phyloP scores from a whole-genome alignment of 495 filamentous ascomycete genomes.

The Tuber aestivum region DNA sequence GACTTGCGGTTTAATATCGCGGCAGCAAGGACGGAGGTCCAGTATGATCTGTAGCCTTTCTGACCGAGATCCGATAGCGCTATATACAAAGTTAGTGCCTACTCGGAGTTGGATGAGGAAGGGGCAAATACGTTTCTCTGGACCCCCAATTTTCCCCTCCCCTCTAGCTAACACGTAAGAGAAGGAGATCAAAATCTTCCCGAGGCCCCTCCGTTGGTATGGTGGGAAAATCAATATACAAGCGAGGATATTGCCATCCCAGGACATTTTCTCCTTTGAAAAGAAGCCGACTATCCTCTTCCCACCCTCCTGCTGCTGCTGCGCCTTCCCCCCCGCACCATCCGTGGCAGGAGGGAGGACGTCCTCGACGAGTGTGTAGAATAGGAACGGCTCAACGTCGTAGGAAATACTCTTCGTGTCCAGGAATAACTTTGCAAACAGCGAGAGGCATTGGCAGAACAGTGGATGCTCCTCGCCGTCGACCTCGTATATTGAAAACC shows the following conservation, averaged over 20 bases:
- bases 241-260: conserved; percentile 97
- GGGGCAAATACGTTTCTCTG: conserved; percentile 58
- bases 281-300: conserved; percentile 83
- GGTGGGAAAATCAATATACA: conserved; percentile 96
- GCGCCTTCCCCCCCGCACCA: background rate
- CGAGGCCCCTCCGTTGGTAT: conserved; percentile 84
- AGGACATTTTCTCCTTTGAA: conserved; percentile 95
- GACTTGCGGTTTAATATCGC: conserved; percentile 19
- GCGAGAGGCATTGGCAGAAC: conserved; percentile 88
- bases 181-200: conserved; percentile 82
- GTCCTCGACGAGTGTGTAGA: conserved; percentile 76
- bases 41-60: conserved; percentile 37
- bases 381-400: conserved; percentile 89
- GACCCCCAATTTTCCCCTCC: conserved; percentile 80
- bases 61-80: conserved; percentile 38
- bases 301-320: background rate
- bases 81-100: conserved; percentile 7
- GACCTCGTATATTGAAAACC: conserved; percentile 69
- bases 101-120: background rate
- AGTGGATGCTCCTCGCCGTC: conserved; percentile 83
- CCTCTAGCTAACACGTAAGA: conserved; percentile 86
- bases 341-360: conserved; percentile 44
- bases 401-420: conserved; percentile 98
- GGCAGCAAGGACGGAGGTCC: conserved; percentile 26
- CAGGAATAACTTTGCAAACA: conserved; percentile 96